These are phyloP conservation scores for Elsinoe necatrix DNA, from an alignment of 2,329 filamentous ascomycete genomes.

Conservation along the genomic window DNA sequence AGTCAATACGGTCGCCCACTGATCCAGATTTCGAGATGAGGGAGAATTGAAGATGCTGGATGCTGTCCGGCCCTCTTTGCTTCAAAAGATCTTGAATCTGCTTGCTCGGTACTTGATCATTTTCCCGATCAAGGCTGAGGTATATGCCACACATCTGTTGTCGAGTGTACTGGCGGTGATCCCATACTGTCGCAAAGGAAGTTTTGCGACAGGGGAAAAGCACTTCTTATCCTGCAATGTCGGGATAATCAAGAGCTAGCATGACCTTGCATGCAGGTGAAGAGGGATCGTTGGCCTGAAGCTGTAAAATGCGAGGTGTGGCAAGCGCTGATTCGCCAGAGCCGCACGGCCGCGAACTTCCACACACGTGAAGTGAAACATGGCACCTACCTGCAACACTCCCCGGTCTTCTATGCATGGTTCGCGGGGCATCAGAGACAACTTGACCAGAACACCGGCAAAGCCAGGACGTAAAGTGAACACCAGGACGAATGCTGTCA, in stretches of 20 bases:
- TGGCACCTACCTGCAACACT: not conserved
- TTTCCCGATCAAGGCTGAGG: conserved; percentile 25
- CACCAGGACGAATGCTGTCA: not conserved
- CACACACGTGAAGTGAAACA: not conserved
- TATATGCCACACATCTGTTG: conserved; percentile 30
- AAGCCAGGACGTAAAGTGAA: not conserved
- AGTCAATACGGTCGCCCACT: not conserved
- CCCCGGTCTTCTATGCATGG: not conserved
- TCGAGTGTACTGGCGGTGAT: not conserved
- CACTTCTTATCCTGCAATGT: not conserved
- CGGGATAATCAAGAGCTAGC: not conserved
- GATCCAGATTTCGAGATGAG: not conserved
- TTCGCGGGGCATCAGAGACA: not conserved
- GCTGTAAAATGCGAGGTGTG: not conserved
- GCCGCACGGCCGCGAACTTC: not conserved
- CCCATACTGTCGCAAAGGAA: conserved; percentile 1
- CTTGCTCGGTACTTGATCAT: conserved; percentile 20
- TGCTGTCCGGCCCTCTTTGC: conserved; percentile 27
- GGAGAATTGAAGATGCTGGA: not conserved
- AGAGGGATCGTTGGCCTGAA: not conserved
- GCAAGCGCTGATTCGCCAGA: not conserved
- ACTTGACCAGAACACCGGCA: not conserved
- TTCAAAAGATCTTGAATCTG: conserved; percentile 22
- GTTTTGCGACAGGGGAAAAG: not conserved
- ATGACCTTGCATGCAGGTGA: conserved; percentile 4